Evolutionary conservation across 306 rosid genomes (phyloP), one percentile per base, ranked within the genome.

Genomic region (Styphnolobium japonicum): DNA sequence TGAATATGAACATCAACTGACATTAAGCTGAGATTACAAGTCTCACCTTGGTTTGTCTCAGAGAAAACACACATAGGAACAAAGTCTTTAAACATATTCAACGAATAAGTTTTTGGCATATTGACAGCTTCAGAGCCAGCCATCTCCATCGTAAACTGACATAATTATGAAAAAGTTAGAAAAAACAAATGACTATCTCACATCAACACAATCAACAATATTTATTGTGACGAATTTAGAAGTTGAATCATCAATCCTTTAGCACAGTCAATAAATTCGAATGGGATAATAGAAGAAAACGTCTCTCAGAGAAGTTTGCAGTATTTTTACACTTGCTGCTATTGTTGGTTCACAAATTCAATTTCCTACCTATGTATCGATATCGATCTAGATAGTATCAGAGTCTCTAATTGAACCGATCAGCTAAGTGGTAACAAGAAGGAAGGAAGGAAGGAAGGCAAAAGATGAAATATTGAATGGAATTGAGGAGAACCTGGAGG

Each of bases 141-240:
- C 90, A 91, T 90, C 89, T 95, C 99, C 99, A 95, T 95, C 18
- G 89, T 90, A 81, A 93, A 95, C 99, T 95, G 97, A 42, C 14
- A 71, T 45, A 46, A 81, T 75, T 76, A 79, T 40, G 23, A 75
- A 52, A 21, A 16, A 34, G 75, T 58, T 46, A 88, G 68, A 76
- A 65, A 73, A 65, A 73, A 80, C 43, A 48, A 77, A 31, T 43
- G 68, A 56, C 23, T 45, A 31, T 34, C 73, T 45, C 68, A 14
- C 15, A 65, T 19, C 61, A 76, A 64, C 36, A 71, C 33, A 71
- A 45, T 66, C 75, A 73, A 70, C 10, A 48, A 39, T 51, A 37
- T 40, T n/a, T 33, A 53, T 1, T 21, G 27, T 25, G 55, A 76
- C 18, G 33, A 75, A 22, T 69, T 57, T 62, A 45, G 25, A 80